Base-by-base conservation (phyloP, 805 yeast genomes). In the Ogataea pignaliae region DNA sequence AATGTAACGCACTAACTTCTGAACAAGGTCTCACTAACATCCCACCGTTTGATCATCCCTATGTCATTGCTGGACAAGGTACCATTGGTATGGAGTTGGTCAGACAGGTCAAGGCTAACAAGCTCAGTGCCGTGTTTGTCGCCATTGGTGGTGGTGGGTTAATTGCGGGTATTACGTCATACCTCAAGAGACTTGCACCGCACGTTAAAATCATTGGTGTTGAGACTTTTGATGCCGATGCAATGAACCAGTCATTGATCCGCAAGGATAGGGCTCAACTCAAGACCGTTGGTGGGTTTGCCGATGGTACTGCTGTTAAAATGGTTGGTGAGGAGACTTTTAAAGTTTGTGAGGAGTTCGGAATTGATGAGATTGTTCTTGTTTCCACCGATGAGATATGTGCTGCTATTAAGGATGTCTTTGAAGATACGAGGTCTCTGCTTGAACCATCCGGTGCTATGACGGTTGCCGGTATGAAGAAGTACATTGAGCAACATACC, bases 11-110 rank as follows among this genome's bases (percentile, higher is more conserved):
- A 45, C 68, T 93, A 42, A 69, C 85, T 26, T 68, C 69, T 29
- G 80, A 82, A 57, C 76, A 88, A 46, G 89, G 88, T 12, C 71
- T 88, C 56, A 85, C 93, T 6, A 85, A 88, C 56, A 86, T 93
- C 37, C 99, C 99, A n/a, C 99, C 99, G 1, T 93, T 93, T 62
- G 96, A 93, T 60, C 97, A 93, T 60, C 99, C 99, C 2, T 88
- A 83, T 55, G 97, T 93, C 52, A 88, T 93, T 66, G 99, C 99
- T 9, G 99, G 99, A 18, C 99, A 93, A 66, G 99, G 98, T 47
- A 93, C 99, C 21, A 83, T 91, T 50, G 99, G 96, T 3, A 77
- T 90, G 78, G 99, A 93, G 66, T 70, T 93, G 21, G 69, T 93
- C 43, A 80, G 97, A 63, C 99, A 93, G 69, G 75, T 89, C 30